Conservation (phyloP, 345 rosid genomes). For the Angophora floribunda region DNA sequence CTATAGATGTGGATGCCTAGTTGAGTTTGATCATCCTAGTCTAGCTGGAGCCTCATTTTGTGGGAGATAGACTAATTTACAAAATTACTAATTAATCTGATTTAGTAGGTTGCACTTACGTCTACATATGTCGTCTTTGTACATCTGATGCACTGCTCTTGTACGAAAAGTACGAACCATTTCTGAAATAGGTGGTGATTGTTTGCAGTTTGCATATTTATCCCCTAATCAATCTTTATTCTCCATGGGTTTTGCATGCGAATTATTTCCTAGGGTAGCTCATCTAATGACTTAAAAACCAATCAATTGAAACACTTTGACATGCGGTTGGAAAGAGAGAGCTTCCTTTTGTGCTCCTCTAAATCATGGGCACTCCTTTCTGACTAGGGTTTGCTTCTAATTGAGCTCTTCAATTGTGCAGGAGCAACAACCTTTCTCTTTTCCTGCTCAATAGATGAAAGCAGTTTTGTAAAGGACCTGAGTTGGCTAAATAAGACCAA, state of each 20-base stretch:
- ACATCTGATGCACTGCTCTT: neutral
- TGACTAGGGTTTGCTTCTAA: neutral
- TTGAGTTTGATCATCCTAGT: too few species aligned
- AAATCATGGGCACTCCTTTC: neutral
- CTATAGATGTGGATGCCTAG: too few species aligned
- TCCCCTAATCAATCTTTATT: neutral
- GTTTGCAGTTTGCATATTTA: neutral
- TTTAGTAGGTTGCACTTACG: neutral
- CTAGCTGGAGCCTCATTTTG: too few species aligned
- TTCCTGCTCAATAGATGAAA: constrained; percentile 35
- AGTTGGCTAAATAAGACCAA: constrained; percentile 48
- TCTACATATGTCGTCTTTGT: neutral
- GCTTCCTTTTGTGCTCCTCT: too few species aligned
- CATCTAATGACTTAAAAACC: too few species aligned
- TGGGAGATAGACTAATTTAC: too few species aligned
- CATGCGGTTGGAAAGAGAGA: too few species aligned
- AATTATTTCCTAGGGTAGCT: too few species aligned
- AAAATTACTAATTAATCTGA: too few species aligned
- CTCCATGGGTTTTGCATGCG: too few species aligned
- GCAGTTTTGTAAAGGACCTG: constrained; percentile 53
- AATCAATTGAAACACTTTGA: too few species aligned
- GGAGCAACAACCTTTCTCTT: constrained; percentile 38
- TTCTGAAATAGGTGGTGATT: neutral
- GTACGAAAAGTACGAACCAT: too few species aligned
- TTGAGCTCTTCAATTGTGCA: constrained; percentile 4